Evolutionary conservation across 306 rosid genomes (phyloP), one percentile per base, ranked within the genome.

Genomic region (Sphenostylis stenocarpa): DNA sequence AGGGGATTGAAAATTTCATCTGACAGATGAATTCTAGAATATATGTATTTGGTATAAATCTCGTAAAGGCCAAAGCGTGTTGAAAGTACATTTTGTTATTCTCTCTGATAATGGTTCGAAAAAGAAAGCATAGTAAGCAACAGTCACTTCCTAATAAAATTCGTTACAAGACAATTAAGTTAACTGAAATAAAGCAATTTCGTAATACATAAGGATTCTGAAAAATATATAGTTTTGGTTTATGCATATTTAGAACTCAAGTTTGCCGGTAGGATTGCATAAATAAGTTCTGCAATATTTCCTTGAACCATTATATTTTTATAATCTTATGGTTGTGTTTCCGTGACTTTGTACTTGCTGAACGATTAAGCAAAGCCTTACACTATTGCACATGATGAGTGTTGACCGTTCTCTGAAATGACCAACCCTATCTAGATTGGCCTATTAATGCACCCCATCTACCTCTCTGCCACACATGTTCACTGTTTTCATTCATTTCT

Each of bases 401-500:
- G 70, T 60, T 33, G 70, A 63, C 69, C 48, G n/a, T n/a, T 34
- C 69, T 24, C 48, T 17, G 69, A 34, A 19, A 34, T 63, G 45
- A 14, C 63, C 53, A 64, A 53, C 29, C 73, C 56, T 53, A 77
- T 66, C 57, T 17, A 63, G 28, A 36, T 33, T 6, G 66, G 39
- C 6, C 39, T 60, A 61, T 52, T 62, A 63, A 63, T 36, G 69
- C 67, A 19, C 47, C 39, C 47, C 21, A 11, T 77, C 69, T 33
- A 63, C 77, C 24, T 4, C 69, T 63, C n/a, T 45, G 70, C 65
- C n/a, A 58, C 61, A 81, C 55, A 19, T 58, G 71, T n/a, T 2
- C 6, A 47, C 26, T 24, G 34, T 26, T 57, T 11, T 9, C 8
- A n/a, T 49, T 4, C 5, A 8, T 20, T 36, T 19, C 17, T 13